Evolutionary conservation across 2,329 filamentous ascomycete genomes (phyloP).

Genomic region (Apiospora rasikravindrae): DNA sequence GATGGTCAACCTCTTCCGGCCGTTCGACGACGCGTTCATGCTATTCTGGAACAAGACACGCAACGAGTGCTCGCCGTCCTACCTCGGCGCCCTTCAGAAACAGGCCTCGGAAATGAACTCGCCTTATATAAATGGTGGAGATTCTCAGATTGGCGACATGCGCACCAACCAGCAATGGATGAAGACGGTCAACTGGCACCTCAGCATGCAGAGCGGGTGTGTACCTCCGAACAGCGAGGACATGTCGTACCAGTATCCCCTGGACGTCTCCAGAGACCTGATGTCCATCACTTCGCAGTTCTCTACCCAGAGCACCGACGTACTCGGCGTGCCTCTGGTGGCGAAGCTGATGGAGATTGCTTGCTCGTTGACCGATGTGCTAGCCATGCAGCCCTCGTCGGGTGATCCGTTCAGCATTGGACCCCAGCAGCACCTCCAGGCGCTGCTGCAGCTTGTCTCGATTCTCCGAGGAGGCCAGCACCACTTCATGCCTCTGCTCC

Average conservation of each 20-base stretch:
- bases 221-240: constrained; percentile 54
- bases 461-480: constrained; percentile 76
- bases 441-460: constrained; percentile 70
- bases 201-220: constrained; percentile 61
- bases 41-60: constrained; percentile 70
- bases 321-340: constrained; percentile 77
- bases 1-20: constrained; percentile 67
- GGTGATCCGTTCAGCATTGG: constrained; percentile 67
- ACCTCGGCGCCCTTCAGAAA: constrained; percentile 64
- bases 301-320: constrained; percentile 73
- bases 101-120: constrained; percentile 61
- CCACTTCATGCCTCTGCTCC: constrained; percentile 76
- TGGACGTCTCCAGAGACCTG: constrained; percentile 67
- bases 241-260: constrained; percentile 67
- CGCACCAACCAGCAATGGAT: constrained; percentile 69
- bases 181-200: constrained; percentile 67
- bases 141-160: constrained; percentile 61
- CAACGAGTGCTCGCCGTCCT: constrained; percentile 60
- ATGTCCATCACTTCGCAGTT: constrained; percentile 73
- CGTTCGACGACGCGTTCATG: constrained; percentile 69
- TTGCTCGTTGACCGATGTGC: constrained; percentile 73
- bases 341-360: constrained; percentile 83
- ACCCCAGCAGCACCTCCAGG: constrained; percentile 75
- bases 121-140: constrained; percentile 54
- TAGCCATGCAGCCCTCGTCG: constrained; percentile 67